These are phyloP conservation scores for Trichophyton verrucosum DNA, from an alignment of 2,329 filamentous ascomycete genomes.

Conservation along the genomic window DNA sequence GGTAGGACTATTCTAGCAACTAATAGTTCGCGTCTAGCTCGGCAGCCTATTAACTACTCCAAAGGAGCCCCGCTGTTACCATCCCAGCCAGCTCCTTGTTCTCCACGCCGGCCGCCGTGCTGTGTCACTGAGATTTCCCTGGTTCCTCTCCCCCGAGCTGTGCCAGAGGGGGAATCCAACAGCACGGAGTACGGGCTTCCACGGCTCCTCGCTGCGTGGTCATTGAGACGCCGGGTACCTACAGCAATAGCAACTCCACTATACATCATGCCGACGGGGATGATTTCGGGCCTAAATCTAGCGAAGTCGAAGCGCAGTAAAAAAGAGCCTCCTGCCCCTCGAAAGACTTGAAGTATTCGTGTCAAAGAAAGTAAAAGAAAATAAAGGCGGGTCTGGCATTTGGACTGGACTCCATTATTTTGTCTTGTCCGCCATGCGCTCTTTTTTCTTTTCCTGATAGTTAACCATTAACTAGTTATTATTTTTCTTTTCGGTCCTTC, in stretches of 20 bases:
- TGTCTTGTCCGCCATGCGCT: not conserved
- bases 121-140: slow-evolving; percentile 6
- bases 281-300: not conserved
- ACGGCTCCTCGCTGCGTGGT: not conserved
- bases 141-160: not conserved
- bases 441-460: not conserved
- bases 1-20: not conserved
- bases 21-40: slow-evolving; percentile 1
- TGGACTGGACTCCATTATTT: not conserved
- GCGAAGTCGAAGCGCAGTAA: not conserved
- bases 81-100: not conserved
- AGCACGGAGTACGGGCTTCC: not conserved
- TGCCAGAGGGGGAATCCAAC: not conserved
- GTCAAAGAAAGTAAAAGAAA: not conserved
- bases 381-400: not conserved
- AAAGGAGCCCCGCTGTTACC: not conserved
- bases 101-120: slow-evolving; percentile 1
- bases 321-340: not conserved
- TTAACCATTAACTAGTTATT: too few relatives aligned
- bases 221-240: slow-evolving; percentile 8
- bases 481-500: not conserved
- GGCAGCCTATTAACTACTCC: not conserved
- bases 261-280: slow-evolving; percentile 6
- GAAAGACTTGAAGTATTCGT: not conserved
- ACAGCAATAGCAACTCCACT: slow-evolving; percentile 8